A percentile compares a stretch with the other conserved stretches of the same genome.
Evolutionary conservation across 345 rosid genomes (phyloP).

Genomic region (Ceriops decandra): DNA sequence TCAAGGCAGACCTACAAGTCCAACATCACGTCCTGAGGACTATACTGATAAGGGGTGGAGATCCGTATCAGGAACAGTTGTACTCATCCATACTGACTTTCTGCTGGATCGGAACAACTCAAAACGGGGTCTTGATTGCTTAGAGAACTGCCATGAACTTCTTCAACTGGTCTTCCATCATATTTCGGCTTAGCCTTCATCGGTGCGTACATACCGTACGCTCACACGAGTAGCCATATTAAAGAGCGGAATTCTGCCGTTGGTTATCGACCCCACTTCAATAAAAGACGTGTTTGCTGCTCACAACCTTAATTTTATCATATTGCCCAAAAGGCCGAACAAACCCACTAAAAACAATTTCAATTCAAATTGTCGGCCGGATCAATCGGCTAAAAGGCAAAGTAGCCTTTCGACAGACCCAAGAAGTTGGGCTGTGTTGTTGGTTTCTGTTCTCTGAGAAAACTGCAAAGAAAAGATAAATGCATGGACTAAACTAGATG

Average conservation of each 20-base stretch:
- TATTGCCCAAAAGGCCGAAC: too few relatives aligned
- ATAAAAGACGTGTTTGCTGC: too few relatives aligned
- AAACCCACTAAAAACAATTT: too few relatives aligned
- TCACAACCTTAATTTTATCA: too few relatives aligned
- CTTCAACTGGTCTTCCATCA: slow-evolving; percentile 28
- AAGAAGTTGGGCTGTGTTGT: too few relatives aligned
- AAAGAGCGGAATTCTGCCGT: slow-evolving; percentile 20
- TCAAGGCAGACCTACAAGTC: slow-evolving; percentile 11
- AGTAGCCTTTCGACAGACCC: too few relatives aligned
- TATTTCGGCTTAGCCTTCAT: slow-evolving; percentile 47
- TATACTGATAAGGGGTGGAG: slow-evolving; percentile 39
- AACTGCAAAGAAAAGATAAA: too few relatives aligned
- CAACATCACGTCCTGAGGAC: slow-evolving; percentile 35
- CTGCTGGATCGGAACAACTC: neutral
- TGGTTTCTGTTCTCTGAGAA: too few relatives aligned
- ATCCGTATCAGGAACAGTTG: slow-evolving; percentile 22
- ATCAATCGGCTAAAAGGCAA: too few relatives aligned
- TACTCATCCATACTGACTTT: slow-evolving; percentile 30
- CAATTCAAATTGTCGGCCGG: too few relatives aligned
- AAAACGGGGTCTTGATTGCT: slow-evolving; percentile 15
- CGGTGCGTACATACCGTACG: slow-evolving; percentile 18
- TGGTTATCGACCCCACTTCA: slow-evolving; percentile 31
- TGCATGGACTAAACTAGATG: too few relatives aligned
- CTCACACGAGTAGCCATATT: neutral
- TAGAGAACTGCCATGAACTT: slow-evolving; percentile 24